Conservation (phyloP, 2,329 filamentous ascomycete genomes). For the Exophiala sideris region DNA sequence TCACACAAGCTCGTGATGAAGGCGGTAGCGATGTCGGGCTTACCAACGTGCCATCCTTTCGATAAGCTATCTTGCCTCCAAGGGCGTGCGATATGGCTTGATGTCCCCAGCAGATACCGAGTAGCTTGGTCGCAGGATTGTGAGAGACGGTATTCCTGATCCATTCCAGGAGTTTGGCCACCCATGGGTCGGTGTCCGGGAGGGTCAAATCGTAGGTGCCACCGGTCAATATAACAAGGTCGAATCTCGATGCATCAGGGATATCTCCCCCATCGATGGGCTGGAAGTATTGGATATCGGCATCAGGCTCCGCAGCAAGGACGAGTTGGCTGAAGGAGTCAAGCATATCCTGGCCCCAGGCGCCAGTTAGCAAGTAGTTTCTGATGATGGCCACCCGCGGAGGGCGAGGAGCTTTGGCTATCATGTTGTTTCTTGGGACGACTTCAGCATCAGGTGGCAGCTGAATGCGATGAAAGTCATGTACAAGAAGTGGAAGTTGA, state of each 20-base stretch:
- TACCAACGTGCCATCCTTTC: slow-evolving; percentile 5
- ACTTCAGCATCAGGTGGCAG: too few species aligned
- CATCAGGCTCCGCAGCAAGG: not conserved
- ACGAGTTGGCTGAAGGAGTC: slow-evolving; percentile 1
- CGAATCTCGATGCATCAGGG: slow-evolving; percentile 2
- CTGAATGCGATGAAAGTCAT: too few species aligned
- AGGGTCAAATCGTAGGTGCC: slow-evolving; percentile 7
- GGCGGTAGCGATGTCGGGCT: not conserved
- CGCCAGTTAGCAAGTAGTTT: not conserved
- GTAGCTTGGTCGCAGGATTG: slow-evolving; percentile 34
- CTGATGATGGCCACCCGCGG: slow-evolving; percentile 7
- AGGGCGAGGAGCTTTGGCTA: slow-evolving; percentile 4
- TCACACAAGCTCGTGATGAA: not conserved
- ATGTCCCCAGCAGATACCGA: slow-evolving; percentile 46
- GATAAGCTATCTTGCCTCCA: slow-evolving; percentile 1
- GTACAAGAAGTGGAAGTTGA: too few species aligned
- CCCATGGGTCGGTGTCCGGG: slow-evolving; percentile 39
- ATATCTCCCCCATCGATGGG: slow-evolving; percentile 8
- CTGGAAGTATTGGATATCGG: slow-evolving; percentile 2
- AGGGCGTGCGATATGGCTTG: slow-evolving; percentile 40
- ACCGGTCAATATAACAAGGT: slow-evolving; percentile 12
- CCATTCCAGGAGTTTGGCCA: slow-evolving; percentile 42
- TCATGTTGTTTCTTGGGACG: not conserved
- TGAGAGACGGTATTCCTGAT: slow-evolving; percentile 34
- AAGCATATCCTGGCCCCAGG: slow-evolving; percentile 11